A percentile compares a stretch with the other conserved stretches of the same genome.
phyloP scores from a whole-genome alignment of 176 grass and related monocot species.

The Oryza nivara region DNA sequence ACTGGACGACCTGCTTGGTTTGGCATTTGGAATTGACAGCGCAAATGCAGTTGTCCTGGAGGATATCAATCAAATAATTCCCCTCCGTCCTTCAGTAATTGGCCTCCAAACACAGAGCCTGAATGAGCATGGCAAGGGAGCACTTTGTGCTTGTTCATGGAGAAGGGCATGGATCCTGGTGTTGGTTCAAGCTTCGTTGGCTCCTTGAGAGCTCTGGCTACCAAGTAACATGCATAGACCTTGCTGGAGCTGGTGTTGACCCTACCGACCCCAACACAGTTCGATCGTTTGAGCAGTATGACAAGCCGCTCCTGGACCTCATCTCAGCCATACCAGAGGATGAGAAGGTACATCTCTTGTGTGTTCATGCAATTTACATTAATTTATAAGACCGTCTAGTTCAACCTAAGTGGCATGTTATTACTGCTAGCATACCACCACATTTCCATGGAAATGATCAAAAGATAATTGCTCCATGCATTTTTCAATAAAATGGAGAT shows the following conservation, averaged over 20 bases:
- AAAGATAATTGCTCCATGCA: background rate
- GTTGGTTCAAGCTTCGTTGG: slow-evolving; percentile 68
- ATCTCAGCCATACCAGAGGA: slow-evolving; percentile 26
- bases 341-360: slow-evolving; percentile 13
- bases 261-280: slow-evolving; percentile 51
- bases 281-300: slow-evolving; percentile 48
- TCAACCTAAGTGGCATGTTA: background rate
- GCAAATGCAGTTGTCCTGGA: background rate
- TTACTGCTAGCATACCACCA: background rate
- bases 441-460: background rate
- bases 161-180: slow-evolving; percentile 72
- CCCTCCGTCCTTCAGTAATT: background rate
- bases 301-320: slow-evolving; percentile 52
- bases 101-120: background rate
- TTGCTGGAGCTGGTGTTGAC: slow-evolving; percentile 54
- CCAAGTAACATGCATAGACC: slow-evolving; percentile 58
- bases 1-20: slow-evolving; percentile 25
- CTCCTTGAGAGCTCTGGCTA: slow-evolving; percentile 57
- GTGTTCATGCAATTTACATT: background rate
- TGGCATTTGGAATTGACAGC: slow-evolving; percentile 16
- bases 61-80: background rate
- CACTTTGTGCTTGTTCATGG: slow-evolving; percentile 65
- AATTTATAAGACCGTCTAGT: background rate
- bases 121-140: background rate
- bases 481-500: background rate